phyloP scores from a whole-genome alignment of 345 rosid species.

The Salix caprea region DNA sequence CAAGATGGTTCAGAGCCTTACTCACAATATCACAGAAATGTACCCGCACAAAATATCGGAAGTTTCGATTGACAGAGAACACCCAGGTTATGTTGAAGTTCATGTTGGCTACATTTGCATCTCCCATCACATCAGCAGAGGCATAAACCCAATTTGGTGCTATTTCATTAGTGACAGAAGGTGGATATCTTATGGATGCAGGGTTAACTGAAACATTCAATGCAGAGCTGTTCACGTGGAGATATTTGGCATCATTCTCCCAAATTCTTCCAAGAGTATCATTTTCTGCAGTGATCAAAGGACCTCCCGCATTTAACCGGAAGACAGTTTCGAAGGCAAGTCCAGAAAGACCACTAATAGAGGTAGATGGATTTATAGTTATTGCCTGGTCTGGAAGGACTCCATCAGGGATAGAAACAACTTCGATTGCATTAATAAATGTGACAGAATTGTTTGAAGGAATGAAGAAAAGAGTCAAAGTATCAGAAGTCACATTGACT shows the following conservation, averaged over 20 bases:
- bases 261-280: slow-evolving; percentile 90
- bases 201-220: slow-evolving; percentile 61
- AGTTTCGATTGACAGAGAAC: slow-evolving; percentile 56
- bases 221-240: slow-evolving; percentile 85
- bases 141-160: slow-evolving; percentile 95
- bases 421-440: slow-evolving; percentile 91
- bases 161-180: slow-evolving; percentile 46
- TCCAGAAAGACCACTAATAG: slow-evolving; percentile 61
- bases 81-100: slow-evolving; percentile 95
- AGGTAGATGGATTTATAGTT: slow-evolving; percentile 52
- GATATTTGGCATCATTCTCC: slow-evolving; percentile 78
- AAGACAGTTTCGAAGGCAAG: slow-evolving; percentile 81
- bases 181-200: slow-evolving; percentile 50
- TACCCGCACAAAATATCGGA: slow-evolving; percentile 75
- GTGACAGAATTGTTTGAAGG: slow-evolving; percentile 69
- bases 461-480: slow-evolving; percentile 60
- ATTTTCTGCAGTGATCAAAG: slow-evolving; percentile 71
- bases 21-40: slow-evolving; percentile 91
- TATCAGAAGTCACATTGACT: slow-evolving; percentile 66
- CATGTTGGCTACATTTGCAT: slow-evolving; percentile 58
- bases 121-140: slow-evolving; percentile 81
- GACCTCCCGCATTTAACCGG: slow-evolving; percentile 93
- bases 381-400: slow-evolving; percentile 73
- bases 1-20: slow-evolving; percentile 60
- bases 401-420: slow-evolving; percentile 75